Percentiles rank a stretch among this genome's conserved stretches.
These are phyloP conservation scores for Aspergillus sp. DNA, from an alignment of 2,329 filamentous ascomycete species.

Conservation along the genomic window DNA sequence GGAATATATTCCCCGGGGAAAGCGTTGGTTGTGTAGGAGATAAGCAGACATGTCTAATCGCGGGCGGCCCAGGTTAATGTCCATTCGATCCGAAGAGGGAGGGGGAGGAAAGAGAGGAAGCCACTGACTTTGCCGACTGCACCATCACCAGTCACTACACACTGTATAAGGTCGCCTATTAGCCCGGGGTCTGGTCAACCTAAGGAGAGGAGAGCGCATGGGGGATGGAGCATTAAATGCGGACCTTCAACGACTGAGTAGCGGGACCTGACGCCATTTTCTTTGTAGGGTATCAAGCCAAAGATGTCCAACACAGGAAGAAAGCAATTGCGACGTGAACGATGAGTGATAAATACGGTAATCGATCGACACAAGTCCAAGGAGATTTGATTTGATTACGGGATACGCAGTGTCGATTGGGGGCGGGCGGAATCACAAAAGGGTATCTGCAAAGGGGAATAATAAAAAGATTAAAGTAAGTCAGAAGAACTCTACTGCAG, in stretches of 20 bases:
- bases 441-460: conserved; percentile 1
- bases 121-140: conserved; percentile 88
- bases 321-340: neutral
- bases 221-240: conserved; percentile 4
- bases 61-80: neutral
- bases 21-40: conserved; percentile 98
- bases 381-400: neutral
- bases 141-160: conserved; percentile 98
- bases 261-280: conserved; percentile 73
- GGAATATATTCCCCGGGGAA: conserved; percentile 99
- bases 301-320: neutral
- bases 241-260: conserved; percentile 89
- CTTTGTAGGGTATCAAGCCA: conserved; percentile 1
- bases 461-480: neutral
- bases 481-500: neutral
- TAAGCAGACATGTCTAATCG: conserved; percentile 87
- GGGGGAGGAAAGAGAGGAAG: conserved; percentile 5
- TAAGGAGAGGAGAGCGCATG: conserved; percentile 4
- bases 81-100: conserved; percentile 1
- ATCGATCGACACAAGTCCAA: neutral
- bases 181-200: conserved; percentile 21
- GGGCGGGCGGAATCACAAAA: conserved; percentile 1
- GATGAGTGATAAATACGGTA: neutral
- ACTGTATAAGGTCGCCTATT: conserved; percentile 54
- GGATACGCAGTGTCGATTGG: neutral